Evolutionary conservation across 83 land plant genomes (phyloP), one percentile per base, ranked within the genome.

Genomic region (Diphasiastrum complanatum): DNA sequence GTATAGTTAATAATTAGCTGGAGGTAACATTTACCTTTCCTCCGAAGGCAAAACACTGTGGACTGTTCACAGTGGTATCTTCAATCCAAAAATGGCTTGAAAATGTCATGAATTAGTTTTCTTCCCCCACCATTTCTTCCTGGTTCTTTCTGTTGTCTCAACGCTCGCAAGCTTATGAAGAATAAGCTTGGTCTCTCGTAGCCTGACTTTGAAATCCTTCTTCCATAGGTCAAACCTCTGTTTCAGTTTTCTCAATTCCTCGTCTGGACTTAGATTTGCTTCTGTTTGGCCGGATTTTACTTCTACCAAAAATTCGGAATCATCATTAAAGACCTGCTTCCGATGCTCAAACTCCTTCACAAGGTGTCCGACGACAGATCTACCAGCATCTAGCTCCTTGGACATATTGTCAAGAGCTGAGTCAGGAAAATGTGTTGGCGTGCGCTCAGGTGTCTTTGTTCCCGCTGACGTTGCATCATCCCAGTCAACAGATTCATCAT

Each of bases 81-180:
- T n/a, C n/a, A n/a, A n/a, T n/a, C n/a, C n/a, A n/a, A n/a, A n/a
- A n/a, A n/a, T n/a, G n/a, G n/a, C n/a, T n/a, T n/a, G n/a, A n/a
- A n/a, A n/a, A n/a, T n/a, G n/a, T n/a, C n/a, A n/a, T n/a, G 43
- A 40, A 50, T 19, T 41, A 5, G 59, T n/a, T 63, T 60, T 64
- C 73, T 68, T 86, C 3, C 83, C 82, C 96, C 99, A 89, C 99
- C 99, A 95, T 73, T 74, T 81, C 49, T 74, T 75, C 57, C 68
- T 68, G 3, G 30, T 51, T 49, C 61, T 85, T 32, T 84, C 85
- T 6, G 59, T 60, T 10, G 41, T 51, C 31, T 83, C 96, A n/a
- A 72, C 34, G 37, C 68, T 69, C 14, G 82, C 79, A 50, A 65
- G 75, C 78, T 85, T 93, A 33, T 80, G 91, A 26, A 89, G 68